Evolutionary conservation across 345 rosid species (phyloP).

Genomic region (Citropsis articulata): DNA sequence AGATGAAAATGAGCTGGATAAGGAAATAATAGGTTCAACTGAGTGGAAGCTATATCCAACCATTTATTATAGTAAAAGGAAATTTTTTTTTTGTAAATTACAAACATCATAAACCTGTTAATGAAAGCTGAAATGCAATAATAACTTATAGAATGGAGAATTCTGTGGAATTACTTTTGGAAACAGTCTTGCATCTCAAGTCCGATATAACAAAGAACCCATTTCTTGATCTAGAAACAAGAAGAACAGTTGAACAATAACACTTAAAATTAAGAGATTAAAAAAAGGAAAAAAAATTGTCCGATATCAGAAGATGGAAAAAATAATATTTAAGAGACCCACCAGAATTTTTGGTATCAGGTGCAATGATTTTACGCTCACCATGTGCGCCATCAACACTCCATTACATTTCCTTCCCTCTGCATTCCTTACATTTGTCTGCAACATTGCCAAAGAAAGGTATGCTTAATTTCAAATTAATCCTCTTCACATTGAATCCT

Average conservation of each 20-base stretch:
- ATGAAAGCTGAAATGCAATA: background rate
- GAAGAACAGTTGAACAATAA: slow-evolving; percentile 45
- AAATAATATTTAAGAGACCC: slow-evolving; percentile 7
- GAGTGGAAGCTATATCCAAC: slow-evolving; percentile 4
- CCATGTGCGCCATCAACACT: slow-evolving; percentile 62
- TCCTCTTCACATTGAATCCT: background rate
- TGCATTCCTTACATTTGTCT: slow-evolving; percentile 85
- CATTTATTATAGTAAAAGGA: background rate
- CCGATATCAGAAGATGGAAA: background rate
- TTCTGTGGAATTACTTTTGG: slow-evolving; percentile 32
- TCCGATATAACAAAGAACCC: slow-evolving; percentile 90
- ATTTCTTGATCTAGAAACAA: slow-evolving; percentile 88
- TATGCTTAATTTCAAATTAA: background rate
- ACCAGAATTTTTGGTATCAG: slow-evolving; percentile 82
- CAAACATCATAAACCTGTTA: background rate
- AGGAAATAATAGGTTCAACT: background rate
- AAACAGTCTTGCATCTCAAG: slow-evolving; percentile 57
- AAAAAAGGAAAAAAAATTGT: background rate
- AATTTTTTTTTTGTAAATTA: background rate
- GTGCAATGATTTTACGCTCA: slow-evolving; percentile 81
- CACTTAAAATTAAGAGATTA: background rate
- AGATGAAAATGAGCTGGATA: slow-evolving; percentile 59
- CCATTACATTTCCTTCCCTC: slow-evolving; percentile 56
- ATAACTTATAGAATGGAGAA: slow-evolving; percentile 40
- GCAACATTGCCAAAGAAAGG: slow-evolving; percentile 11